These are phyloP conservation scores for Mesembryanthemum crystallinum DNA, from an alignment of 148 eudicot species.

Conservation along the genomic window DNA sequence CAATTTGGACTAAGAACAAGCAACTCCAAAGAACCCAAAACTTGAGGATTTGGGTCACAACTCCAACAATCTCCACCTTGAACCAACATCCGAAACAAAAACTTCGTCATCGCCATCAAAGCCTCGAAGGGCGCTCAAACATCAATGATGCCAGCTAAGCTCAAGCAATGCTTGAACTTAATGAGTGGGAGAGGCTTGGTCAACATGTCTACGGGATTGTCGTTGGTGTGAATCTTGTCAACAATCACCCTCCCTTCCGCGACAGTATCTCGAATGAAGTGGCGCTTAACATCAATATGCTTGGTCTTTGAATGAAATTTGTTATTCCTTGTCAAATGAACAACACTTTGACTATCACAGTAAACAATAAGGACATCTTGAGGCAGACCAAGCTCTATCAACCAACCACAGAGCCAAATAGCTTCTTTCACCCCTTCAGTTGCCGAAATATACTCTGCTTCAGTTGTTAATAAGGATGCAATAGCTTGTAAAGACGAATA, in stretches of 20 bases:
- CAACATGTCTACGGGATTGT: not conserved
- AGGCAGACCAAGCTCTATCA: not conserved
- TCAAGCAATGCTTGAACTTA: not conserved
- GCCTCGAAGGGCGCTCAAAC: not conserved
- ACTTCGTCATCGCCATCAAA: not conserved
- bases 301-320: not conserved
- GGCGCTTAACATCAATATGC: not conserved
- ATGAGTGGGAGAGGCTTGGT: not conserved
- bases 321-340: not conserved
- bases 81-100: not conserved
- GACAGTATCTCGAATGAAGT: not conserved
- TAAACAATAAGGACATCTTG: not conserved
- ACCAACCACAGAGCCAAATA: not conserved
- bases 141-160: not conserved
- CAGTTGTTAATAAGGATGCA: not conserved
- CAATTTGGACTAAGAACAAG: too few species aligned
- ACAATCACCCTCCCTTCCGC: not conserved
- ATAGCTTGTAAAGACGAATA: not conserved
- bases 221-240: not conserved
- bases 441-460: slow-evolving; percentile 1
- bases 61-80: not conserved
- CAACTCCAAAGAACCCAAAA: too few species aligned
- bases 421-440: slow-evolving; percentile 17
- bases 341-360: not conserved
- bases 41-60: not conserved